Conservation (phyloP, 805 yeast species). For the Ogataea naganishii region DNA sequence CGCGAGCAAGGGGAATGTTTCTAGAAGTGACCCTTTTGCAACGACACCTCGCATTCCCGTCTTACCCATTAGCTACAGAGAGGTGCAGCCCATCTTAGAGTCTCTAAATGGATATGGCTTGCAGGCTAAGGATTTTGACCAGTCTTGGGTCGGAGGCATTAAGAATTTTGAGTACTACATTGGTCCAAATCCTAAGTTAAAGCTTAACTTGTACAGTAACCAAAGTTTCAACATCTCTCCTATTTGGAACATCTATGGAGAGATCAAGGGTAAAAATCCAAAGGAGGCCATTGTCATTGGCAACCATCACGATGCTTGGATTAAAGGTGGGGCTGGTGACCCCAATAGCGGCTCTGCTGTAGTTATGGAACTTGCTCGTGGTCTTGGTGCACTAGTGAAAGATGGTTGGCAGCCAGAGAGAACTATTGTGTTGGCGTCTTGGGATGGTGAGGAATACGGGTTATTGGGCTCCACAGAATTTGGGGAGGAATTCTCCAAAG, state of each 20-base stretch:
- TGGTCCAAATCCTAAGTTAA: conserved; percentile 28
- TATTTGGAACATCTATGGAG: conserved; percentile 55
- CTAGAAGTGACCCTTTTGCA: conserved; percentile 38
- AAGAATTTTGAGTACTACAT: conserved; percentile 26
- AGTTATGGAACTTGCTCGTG: conserved; percentile 54
- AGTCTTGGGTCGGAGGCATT: conserved; percentile 18
- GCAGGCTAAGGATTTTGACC: conserved; percentile 19
- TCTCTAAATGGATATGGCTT: conserved; percentile 52
- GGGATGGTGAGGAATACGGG: conserved; percentile 80
- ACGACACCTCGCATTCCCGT: conserved; percentile 61
- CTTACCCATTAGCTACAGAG: conserved; percentile 57
- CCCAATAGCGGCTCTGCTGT: conserved; percentile 71
- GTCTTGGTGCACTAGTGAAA: conserved; percentile 39
- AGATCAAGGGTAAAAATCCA: conserved; percentile 41
- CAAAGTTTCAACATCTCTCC: conserved; percentile 58
- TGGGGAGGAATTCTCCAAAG: conserved; percentile 50
- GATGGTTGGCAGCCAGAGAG: conserved; percentile 68
- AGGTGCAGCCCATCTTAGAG: conserved; percentile 53
- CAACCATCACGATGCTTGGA: conserved; percentile 78
- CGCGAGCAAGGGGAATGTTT: conserved; percentile 42
- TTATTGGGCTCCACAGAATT: conserved; percentile 71
- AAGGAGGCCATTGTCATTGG: conserved; percentile 58
- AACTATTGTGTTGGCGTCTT: conserved; percentile 61
- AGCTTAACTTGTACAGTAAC: conserved; percentile 47
- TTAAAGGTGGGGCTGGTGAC: conserved; percentile 70